phyloP scores from a whole-genome alignment of 1,139 yeast species.

The Kurtzmaniella quercitrusa region DNA sequence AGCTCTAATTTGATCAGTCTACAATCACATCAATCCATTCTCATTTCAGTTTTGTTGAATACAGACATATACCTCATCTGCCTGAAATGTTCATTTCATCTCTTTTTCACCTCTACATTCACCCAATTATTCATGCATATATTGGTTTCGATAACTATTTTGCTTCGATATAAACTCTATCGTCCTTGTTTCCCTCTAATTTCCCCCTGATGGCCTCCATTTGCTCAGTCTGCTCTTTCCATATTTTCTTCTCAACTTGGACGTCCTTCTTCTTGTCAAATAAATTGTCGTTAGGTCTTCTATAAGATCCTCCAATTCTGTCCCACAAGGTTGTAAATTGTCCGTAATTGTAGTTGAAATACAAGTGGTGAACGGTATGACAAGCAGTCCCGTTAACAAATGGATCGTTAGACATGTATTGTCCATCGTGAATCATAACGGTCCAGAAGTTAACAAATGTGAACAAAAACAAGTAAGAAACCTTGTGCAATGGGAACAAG shows the following conservation, averaged over 20 bases:
- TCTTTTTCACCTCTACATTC: no score
- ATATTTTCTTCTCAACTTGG: constrained; percentile 40
- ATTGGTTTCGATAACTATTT: neutral
- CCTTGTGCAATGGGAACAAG: constrained; percentile 86
- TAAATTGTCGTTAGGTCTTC: constrained; percentile 84
- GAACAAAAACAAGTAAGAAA: constrained; percentile 74
- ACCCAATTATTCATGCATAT: neutral
- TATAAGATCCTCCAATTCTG: constrained; percentile 87
- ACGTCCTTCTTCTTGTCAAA: constrained; percentile 62
- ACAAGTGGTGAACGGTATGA: constrained; percentile 93
- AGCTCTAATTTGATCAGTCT: no score
- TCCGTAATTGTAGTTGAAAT: constrained; percentile 96
- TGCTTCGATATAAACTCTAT: constrained; percentile 33
- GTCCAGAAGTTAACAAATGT: constrained; percentile 96
- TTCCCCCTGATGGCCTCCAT: constrained; percentile 77
- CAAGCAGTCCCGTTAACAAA: constrained; percentile 96
- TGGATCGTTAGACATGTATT: constrained; percentile 89
- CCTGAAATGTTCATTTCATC: no score
- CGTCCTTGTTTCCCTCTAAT: constrained; percentile 72
- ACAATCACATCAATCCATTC: no score
- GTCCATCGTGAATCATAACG: constrained; percentile 97
- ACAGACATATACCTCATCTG: no score
- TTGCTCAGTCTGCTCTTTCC: constrained; percentile 69
- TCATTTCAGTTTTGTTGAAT: no score
- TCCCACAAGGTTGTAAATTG: constrained; percentile 99